phyloP scores from a whole-genome alignment of 176 grass and related monocot species.

The Eleusine coracana region DNA sequence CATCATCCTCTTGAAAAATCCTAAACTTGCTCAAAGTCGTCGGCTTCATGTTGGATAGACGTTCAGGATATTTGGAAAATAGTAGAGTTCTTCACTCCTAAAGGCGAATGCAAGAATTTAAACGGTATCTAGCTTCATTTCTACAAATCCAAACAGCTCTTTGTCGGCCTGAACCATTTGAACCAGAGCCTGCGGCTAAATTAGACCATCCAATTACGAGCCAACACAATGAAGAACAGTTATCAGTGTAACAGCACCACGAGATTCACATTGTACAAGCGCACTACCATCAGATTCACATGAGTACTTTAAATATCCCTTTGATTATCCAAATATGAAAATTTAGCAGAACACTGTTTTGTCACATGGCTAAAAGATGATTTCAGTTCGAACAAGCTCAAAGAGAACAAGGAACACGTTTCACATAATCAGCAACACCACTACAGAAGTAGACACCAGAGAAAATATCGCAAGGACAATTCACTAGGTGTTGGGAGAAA shows the following conservation, averaged over 20 bases:
- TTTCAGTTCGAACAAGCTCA: conserved; percentile 22
- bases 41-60: background rate
- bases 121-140: background rate
- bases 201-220: background rate
- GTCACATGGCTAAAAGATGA: conserved; percentile 7
- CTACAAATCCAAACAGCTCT: background rate
- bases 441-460: conserved; percentile 1
- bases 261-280: background rate
- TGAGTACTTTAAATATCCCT: background rate
- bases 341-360: background rate
- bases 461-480: conserved; percentile 19
- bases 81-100: no score
- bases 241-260: background rate
- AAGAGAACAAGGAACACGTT: background rate
- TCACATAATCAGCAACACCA: conserved; percentile 24
- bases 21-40: background rate
- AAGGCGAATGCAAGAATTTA: background rate
- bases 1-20: background rate
- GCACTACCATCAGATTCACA: background rate
- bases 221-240: no score
- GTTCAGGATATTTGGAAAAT: background rate
- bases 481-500: background rate
- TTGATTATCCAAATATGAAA: conserved; percentile 2
- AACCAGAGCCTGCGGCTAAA: no score
- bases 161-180: background rate